Percentiles rank a stretch among this genome's conserved stretches.
Evolutionary conservation across 345 rosid species (phyloP).

Genomic region (Linum trigynum): DNA sequence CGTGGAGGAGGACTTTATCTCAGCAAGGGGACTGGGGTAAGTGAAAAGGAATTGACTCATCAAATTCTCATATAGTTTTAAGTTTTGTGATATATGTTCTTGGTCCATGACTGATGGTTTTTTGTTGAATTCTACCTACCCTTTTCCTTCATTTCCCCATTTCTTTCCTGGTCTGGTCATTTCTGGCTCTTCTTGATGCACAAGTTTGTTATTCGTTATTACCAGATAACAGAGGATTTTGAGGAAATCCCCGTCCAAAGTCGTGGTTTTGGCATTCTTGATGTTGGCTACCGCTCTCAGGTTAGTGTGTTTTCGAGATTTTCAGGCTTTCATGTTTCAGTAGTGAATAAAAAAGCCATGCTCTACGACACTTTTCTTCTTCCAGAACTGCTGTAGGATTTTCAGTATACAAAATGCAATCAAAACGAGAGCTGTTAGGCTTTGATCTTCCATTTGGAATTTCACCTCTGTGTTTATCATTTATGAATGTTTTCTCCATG

Average conservation of each 20-base stretch:
- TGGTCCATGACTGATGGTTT: no score
- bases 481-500: constrained; percentile 7
- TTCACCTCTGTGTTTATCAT: no score
- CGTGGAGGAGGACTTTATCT: constrained; percentile 98
- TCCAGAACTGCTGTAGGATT: no score
- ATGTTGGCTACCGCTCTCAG: constrained; percentile 86
- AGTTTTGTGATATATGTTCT: no score
- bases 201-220: constrained; percentile 6
- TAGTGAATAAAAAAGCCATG: not conserved
- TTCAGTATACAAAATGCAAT: no score
- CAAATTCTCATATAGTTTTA: no score
- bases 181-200: constrained; percentile 9
- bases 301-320: constrained; percentile 21
- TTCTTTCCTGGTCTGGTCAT: not conserved
- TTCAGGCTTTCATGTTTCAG: not conserved
- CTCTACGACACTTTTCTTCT: not conserved
- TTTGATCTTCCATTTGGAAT: no score
- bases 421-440: no score
- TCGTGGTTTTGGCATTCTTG: constrained; percentile 95
- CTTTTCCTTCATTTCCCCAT: not conserved
- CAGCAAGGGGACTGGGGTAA: constrained; percentile 92
- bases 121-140: no score
- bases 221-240: constrained; percentile 68
- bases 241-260: constrained; percentile 85
- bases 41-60: constrained; percentile 9